Evolutionary conservation across 768 basidiomycete genomes (phyloP).

Genomic region (Solioccasus polychromus): DNA sequence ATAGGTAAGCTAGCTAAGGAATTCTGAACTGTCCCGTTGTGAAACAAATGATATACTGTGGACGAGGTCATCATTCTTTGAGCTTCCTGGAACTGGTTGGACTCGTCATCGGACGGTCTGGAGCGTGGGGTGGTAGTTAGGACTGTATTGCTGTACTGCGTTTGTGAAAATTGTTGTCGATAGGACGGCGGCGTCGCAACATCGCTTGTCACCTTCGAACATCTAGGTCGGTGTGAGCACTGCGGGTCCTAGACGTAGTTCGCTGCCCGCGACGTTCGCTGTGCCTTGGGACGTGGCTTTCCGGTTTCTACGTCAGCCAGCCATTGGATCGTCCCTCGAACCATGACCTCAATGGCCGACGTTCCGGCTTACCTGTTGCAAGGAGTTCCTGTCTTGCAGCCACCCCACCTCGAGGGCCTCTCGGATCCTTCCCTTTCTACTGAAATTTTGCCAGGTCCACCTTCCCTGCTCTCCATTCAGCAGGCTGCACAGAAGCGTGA

Average conservation of each 20-base stretch:
- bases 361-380: constrained; percentile 71
- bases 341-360: constrained; percentile 70
- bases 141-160: constrained; percentile 7
- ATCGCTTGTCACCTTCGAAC: constrained; percentile 22
- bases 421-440: constrained; percentile 76
- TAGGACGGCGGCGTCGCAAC: constrained; percentile 17
- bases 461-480: constrained; percentile 67
- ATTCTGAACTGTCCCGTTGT: neutral
- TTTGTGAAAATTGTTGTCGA: constrained; percentile 25
- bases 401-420: constrained; percentile 71
- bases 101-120: neutral
- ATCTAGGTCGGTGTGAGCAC: constrained; percentile 19
- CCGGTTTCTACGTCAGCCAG: constrained; percentile 18
- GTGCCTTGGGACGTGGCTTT: constrained; percentile 15
- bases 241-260: constrained; percentile 15
- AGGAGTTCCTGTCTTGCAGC: constrained; percentile 71
- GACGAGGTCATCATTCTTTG: neutral
- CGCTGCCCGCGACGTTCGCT: constrained; percentile 23
- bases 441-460: constrained; percentile 88
- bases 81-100: neutral
- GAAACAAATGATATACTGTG: constrained; percentile 11
- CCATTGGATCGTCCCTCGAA: constrained; percentile 17
- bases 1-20: constrained; percentile 1
- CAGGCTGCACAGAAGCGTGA: constrained; percentile 75
- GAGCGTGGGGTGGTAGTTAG: constrained; percentile 15